Evolutionary conservation across 1,284 basidiomycete genomes (phyloP).

Genomic region (Tylopilus sp.): DNA sequence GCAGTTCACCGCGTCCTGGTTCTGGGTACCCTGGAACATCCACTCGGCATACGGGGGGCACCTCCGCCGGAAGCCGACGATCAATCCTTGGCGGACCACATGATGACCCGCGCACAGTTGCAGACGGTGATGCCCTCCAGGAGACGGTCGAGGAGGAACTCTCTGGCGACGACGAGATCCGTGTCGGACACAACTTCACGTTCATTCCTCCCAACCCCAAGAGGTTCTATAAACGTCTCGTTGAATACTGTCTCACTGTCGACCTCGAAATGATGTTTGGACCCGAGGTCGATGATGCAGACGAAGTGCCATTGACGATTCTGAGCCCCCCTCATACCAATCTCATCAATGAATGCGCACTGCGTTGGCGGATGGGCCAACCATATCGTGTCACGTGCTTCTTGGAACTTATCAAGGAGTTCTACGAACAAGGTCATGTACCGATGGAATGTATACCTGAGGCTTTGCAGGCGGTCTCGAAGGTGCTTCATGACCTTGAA

Average conservation of each 20-base stretch:
- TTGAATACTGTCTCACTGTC: conserved; percentile 79
- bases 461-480: conserved; percentile 71
- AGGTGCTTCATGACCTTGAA: conserved; percentile 65
- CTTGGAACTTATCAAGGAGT: conserved; percentile 81
- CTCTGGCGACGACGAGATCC: conserved; percentile 64
- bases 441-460: conserved; percentile 94
- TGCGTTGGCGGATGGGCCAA: conserved; percentile 85
- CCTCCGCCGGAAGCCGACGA: conserved; percentile 63
- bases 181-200: conserved; percentile 71
- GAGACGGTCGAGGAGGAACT: conserved; percentile 42
- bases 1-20: conserved; percentile 50
- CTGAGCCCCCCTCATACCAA: conserved; percentile 80
- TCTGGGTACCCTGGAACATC: conserved; percentile 48
- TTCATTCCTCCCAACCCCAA: conserved; percentile 90
- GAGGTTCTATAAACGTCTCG: conserved; percentile 79
- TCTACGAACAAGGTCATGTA: conserved; percentile 88
- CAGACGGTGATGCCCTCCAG: conserved; percentile 33
- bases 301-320: conserved; percentile 94
- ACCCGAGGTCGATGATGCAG: conserved; percentile 86
- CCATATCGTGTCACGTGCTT: conserved; percentile 80
- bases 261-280: conserved; percentile 90
- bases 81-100: conserved; percentile 43
- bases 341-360: conserved; percentile 83
- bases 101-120: conserved; percentile 5
- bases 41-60: conserved; percentile 41